Conservation (phyloP, 2,329 filamentous ascomycete genomes). For the Aspergillus sp. region DNA sequence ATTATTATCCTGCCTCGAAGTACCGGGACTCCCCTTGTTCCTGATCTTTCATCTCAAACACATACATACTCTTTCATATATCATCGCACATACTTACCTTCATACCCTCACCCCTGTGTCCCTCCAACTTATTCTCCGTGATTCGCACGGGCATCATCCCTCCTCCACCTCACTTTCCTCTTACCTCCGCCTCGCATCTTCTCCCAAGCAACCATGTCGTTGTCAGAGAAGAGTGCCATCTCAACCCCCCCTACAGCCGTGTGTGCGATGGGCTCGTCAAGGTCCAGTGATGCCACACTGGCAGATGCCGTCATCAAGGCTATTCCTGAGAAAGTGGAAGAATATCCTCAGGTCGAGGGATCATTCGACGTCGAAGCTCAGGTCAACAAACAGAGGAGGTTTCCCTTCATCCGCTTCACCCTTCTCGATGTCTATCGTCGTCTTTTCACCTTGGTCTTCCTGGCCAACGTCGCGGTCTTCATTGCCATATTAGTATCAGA, state of each 20-base stretch:
- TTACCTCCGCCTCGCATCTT: background rate
- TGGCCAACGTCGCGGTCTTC: constrained; percentile 39
- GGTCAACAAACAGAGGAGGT: constrained; percentile 16
- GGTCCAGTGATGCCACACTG: constrained; percentile 21
- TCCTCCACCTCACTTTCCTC: background rate
- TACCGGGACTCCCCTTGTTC: background rate
- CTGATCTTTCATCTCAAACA: background rate
- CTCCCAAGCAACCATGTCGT: constrained; percentile 13
- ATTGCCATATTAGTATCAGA: constrained; percentile 37
- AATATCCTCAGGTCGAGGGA: constrained; percentile 16
- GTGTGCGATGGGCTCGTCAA: constrained; percentile 11
- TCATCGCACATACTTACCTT: background rate
- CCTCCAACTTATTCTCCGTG: background rate
- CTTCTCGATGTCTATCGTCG: constrained; percentile 43
- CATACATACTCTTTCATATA: too few relatives aligned
- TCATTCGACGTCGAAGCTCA: constrained; percentile 32
- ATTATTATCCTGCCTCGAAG: background rate
- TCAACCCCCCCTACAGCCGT: constrained; percentile 18
- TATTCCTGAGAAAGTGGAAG: constrained; percentile 18
- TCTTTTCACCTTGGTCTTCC: constrained; percentile 43
- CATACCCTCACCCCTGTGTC: background rate
- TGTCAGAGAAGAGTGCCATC: constrained; percentile 13
- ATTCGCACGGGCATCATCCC: background rate
- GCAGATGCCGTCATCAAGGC: constrained; percentile 15
- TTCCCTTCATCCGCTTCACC: constrained; percentile 36